These are phyloP conservation scores for Acmispon strigosus DNA, from an alignment of 306 rosid genomes.

Conservation along the genomic window DNA sequence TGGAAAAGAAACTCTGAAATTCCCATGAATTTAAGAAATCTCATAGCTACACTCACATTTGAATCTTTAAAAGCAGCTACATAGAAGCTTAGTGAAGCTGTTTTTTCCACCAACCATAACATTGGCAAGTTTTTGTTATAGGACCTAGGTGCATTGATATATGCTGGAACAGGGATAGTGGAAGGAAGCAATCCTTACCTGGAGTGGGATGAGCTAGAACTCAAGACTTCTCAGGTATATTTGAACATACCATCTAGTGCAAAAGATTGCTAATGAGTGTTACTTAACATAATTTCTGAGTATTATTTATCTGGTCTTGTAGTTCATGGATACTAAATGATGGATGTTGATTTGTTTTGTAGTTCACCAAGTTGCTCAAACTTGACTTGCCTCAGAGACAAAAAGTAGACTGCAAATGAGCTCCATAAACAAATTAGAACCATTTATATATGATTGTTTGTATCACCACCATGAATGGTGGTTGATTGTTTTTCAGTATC, in stretches of 20 bases:
- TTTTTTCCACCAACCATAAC: background rate
- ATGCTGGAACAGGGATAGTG: slow-evolving; percentile 97
- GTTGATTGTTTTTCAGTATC: background rate
- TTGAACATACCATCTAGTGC: background rate
- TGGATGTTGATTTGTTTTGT: slow-evolving; percentile 24
- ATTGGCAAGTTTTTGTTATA: slow-evolving; percentile 20
- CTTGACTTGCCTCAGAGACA: slow-evolving; percentile 51
- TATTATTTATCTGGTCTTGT: background rate
- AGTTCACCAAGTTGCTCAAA: slow-evolving; percentile 81
- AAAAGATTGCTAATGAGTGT: background rate
- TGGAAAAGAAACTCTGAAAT: background rate
- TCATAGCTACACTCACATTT: background rate
- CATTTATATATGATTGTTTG: background rate
- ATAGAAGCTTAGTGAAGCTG: background rate
- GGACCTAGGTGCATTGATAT: slow-evolving; percentile 76
- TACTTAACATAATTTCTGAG: slow-evolving; percentile 18
- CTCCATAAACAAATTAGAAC: slow-evolving; percentile 10
- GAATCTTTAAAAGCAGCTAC: background rate
- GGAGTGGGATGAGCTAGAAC: slow-evolving; percentile 95
- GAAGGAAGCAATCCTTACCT: slow-evolving; percentile 77
- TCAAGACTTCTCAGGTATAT: slow-evolving; percentile 84
- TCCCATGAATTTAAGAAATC: background rate
- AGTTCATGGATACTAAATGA: background rate
- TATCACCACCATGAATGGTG: background rate
- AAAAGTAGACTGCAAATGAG: slow-evolving; percentile 40